These are phyloP conservation scores for Paecilomyces sp. DNA, from an alignment of 2,329 filamentous ascomycete species.

Conservation along the genomic window DNA sequence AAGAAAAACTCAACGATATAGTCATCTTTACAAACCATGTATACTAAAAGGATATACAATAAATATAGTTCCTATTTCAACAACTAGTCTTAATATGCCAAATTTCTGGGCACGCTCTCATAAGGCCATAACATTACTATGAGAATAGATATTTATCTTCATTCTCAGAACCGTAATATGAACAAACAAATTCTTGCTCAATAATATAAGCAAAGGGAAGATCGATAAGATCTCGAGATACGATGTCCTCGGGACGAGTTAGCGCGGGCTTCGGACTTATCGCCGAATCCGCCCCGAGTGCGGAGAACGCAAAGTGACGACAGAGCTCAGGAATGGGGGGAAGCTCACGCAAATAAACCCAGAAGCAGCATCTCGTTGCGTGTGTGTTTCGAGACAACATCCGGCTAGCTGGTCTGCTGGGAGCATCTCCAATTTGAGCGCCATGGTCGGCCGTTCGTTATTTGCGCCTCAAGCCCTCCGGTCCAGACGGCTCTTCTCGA, in stretches of 20 bases:
- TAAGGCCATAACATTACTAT: too few species aligned
- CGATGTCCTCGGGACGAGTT: neutral
- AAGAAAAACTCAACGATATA: too few species aligned
- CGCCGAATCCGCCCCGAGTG: neutral
- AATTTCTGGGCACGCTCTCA: too few species aligned
- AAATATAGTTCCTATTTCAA: too few species aligned
- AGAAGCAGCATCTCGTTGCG: neutral
- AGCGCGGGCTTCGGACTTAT: neutral
- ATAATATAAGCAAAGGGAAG: too few species aligned
- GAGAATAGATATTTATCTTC: too few species aligned
- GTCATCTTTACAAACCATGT: too few species aligned
- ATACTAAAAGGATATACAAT: neutral
- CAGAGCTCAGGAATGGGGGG: neutral
- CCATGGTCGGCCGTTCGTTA: constrained; percentile 11
- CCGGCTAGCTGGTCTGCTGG: neutral
- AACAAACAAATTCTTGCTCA: too few species aligned
- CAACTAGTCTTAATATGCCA: too few species aligned
- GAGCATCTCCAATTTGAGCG: neutral
- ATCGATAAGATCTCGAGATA: neutral
- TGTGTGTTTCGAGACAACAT: neutral
- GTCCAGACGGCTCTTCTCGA: constrained; percentile 35
- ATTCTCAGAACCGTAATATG: neutral
- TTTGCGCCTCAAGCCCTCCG: constrained; percentile 5
- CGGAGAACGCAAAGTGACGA: neutral
- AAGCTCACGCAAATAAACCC: too few species aligned